These are phyloP conservation scores for Didymella keratinophila DNA, from an alignment of 2,329 filamentous ascomycete genomes.

Conservation along the genomic window DNA sequence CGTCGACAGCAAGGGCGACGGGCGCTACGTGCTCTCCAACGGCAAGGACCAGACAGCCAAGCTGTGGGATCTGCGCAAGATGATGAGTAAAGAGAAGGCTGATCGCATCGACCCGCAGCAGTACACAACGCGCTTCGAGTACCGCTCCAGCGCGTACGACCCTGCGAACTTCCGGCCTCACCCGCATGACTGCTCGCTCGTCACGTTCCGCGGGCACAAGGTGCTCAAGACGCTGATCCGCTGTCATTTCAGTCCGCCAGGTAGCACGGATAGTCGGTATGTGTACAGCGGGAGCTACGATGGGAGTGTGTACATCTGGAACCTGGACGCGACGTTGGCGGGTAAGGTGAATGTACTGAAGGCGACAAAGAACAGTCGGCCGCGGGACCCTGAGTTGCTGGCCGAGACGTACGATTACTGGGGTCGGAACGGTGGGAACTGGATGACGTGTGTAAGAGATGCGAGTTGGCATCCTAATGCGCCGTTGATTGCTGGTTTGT, in stretches of 20 bases:
- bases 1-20: slow-evolving; percentile 83
- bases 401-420: slow-evolving; percentile 65
- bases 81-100: slow-evolving; percentile 76
- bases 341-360: slow-evolving; percentile 78
- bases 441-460: slow-evolving; percentile 84
- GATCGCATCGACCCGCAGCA: slow-evolving; percentile 63
- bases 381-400: slow-evolving; percentile 60
- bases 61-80: slow-evolving; percentile 92
- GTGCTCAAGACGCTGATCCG: slow-evolving; percentile 90
- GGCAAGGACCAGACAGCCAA: slow-evolving; percentile 98
- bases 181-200: slow-evolving; percentile 86
- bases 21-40: slow-evolving; percentile 89
- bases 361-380: slow-evolving; percentile 71
- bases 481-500: slow-evolving; percentile 75
- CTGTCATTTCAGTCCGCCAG: slow-evolving; percentile 91
- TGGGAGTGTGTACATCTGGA: slow-evolving; percentile 90
- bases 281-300: slow-evolving; percentile 93
- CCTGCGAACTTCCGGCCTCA: slow-evolving; percentile 73
- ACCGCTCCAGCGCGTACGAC: slow-evolving; percentile 73
- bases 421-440: slow-evolving; percentile 64
- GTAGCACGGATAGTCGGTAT: slow-evolving; percentile 86
- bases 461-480: slow-evolving; percentile 90
- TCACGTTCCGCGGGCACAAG: slow-evolving; percentile 90
- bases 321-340: slow-evolving; percentile 86
- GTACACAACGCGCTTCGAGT: slow-evolving; percentile 74